phyloP scores from a whole-genome alignment of 768 basidiomycete species.

The Jaapia argillacea region DNA sequence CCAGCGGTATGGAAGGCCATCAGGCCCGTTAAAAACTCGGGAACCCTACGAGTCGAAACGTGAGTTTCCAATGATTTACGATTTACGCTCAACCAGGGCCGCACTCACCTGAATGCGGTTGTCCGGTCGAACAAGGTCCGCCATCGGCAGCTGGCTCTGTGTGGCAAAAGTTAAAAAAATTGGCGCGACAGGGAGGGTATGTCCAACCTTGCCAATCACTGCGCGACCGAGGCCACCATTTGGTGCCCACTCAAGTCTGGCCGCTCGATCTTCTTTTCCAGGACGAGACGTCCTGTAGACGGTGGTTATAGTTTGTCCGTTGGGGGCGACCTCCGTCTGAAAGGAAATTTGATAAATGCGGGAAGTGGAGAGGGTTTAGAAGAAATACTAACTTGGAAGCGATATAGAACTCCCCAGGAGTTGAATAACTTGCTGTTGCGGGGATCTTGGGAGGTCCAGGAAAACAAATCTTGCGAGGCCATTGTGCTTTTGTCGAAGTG shows the following conservation, averaged over 20 bases:
- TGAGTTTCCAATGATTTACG: not conserved
- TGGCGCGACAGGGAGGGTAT: slow-evolving; percentile 14
- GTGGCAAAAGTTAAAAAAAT: slow-evolving; percentile 4
- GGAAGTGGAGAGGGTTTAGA: too few species aligned
- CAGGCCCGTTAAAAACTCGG: slow-evolving; percentile 73
- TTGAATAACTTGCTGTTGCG: slow-evolving; percentile 79
- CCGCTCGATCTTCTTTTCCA: slow-evolving; percentile 82
- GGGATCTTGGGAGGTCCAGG: slow-evolving; percentile 83
- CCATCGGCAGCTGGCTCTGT: slow-evolving; percentile 73
- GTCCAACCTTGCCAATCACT: slow-evolving; percentile 68
- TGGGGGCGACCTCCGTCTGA: slow-evolving; percentile 57
- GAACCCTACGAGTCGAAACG: slow-evolving; percentile 38
- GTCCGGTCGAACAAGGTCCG: slow-evolving; percentile 70
- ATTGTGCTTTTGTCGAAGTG: too few species aligned
- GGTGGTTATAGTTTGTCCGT: slow-evolving; percentile 65
- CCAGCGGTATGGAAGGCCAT: slow-evolving; percentile 76
- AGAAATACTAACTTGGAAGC: slow-evolving; percentile 55
- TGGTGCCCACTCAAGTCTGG: slow-evolving; percentile 80
- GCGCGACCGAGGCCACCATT: slow-evolving; percentile 80
- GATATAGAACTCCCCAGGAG: slow-evolving; percentile 71
- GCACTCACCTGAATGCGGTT: slow-evolving; percentile 46
- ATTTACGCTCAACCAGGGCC: slow-evolving; percentile 3
- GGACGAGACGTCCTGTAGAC: slow-evolving; percentile 74
- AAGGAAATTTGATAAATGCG: slow-evolving; percentile 10
- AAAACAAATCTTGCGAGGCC: slow-evolving; percentile 63